Percentiles rank a stretch among this genome's conserved stretches.
phyloP scores from a whole-genome alignment of 225 moss, liverwort and hornwort genomes.

The Ulota crispa region DNA sequence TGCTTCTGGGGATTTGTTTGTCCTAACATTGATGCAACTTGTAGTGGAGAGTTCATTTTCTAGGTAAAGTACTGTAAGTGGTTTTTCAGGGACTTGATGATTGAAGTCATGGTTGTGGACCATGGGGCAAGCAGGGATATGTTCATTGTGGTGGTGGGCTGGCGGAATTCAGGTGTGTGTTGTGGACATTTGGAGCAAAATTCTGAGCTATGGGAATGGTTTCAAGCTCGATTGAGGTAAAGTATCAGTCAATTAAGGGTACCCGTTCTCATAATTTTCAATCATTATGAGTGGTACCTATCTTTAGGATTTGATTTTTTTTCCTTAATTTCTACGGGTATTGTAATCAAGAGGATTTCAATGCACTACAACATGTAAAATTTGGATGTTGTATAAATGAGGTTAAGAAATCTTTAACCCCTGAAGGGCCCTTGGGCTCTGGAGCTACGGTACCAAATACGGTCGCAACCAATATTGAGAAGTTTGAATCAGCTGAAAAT shows the following conservation, averaged over 20 bases:
- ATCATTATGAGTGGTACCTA: not conserved
- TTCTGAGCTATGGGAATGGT: not conserved
- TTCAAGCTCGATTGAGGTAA: not conserved
- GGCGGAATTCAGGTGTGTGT: not conserved
- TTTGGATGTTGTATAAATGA: not conserved
- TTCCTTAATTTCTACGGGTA: not conserved
- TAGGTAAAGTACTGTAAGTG: not conserved
- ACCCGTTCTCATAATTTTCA: not conserved
- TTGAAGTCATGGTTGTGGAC: constrained; percentile 19
- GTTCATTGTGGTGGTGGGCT: not conserved
- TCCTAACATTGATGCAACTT: constrained; percentile 8
- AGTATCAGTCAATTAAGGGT: not conserved
- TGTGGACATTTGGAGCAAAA: not conserved
- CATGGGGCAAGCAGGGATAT: constrained; percentile 8
- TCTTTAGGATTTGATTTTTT: not conserved
- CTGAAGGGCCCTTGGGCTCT: too few relatives aligned
- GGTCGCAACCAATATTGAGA: too few relatives aligned
- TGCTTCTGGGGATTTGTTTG: constrained; percentile 8
- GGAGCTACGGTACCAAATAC: too few relatives aligned
- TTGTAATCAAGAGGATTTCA: not conserved
- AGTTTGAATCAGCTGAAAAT: too few relatives aligned
- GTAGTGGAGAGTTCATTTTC: constrained; percentile 19
- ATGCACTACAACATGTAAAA: not conserved
- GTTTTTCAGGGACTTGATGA: constrained; percentile 15
- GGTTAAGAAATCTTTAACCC: not conserved